A percentile compares a stretch with the other conserved stretches of the same genome.
Conservation (phyloP, 2,329 filamentous ascomycete species). For the Cephalotrichum gorgonifer region DNA sequence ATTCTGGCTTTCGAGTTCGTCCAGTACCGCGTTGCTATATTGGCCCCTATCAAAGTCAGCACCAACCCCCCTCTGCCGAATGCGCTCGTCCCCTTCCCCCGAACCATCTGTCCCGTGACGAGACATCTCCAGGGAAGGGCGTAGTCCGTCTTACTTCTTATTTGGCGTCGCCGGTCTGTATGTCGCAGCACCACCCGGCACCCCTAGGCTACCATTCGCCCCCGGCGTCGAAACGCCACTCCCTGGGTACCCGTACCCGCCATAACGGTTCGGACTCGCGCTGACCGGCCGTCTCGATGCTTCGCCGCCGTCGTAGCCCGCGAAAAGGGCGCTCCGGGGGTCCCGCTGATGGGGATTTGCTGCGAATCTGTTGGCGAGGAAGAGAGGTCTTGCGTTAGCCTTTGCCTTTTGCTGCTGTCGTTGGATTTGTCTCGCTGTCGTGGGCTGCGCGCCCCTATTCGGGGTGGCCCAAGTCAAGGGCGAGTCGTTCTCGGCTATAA, state of each 20-base stretch:
- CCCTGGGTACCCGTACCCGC: conserved; percentile 34
- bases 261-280: conserved; percentile 30
- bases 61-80: neutral
- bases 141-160: conserved; percentile 42
- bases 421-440: neutral
- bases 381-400: neutral
- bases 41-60: conserved; percentile 52
- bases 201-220: conserved; percentile 10
- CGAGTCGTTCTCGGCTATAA: too few species aligned
- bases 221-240: conserved; percentile 10
- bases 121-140: neutral
- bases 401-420: neutral
- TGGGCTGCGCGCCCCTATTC: too few species aligned
- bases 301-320: conserved; percentile 51
- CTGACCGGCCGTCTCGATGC: conserved; percentile 30
- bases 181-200: conserved; percentile 21
- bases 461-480: too few species aligned
- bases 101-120: neutral
- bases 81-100: neutral
- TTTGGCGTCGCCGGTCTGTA: conserved; percentile 65
- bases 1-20: conserved; percentile 92
- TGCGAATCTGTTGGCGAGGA: conserved; percentile 52
- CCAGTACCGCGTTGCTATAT: conserved; percentile 84
- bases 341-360: conserved; percentile 65
- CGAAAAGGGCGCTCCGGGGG: conserved; percentile 63